Percentiles rank a stretch among this genome's conserved stretches.
Conservation (phyloP, 2,329 filamentous ascomycete species). For the Aspergillus tanneri region DNA sequence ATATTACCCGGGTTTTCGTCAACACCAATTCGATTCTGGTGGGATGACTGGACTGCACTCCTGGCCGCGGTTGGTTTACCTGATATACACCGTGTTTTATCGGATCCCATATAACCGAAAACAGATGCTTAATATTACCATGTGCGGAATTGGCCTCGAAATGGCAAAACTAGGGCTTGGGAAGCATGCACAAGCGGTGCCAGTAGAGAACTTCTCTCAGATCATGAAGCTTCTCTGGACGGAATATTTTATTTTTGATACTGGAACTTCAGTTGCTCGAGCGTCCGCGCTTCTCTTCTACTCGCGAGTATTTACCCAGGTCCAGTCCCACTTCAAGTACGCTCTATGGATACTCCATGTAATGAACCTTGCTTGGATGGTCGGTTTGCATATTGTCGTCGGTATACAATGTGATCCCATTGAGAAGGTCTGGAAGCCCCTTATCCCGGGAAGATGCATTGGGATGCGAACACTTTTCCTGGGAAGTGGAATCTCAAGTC, state of each 20-base stretch:
- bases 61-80: neutral
- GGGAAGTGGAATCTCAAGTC: neutral
- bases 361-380: neutral
- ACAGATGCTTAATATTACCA: neutral
- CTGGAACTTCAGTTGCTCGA: neutral
- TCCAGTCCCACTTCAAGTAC: neutral
- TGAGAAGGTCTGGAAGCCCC: neutral
- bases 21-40: neutral
- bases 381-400: neutral
- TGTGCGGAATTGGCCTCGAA: neutral
- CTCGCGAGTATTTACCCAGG: neutral
- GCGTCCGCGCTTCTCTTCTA: neutral
- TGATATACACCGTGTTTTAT: neutral
- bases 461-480: neutral
- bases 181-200: neutral
- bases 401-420: neutral
- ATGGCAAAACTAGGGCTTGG: neutral
- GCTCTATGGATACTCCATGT: neutral
- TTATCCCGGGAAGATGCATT: neutral
- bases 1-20: neutral
- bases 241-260: neutral
- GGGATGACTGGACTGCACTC: neutral
- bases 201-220: neutral
- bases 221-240: neutral
- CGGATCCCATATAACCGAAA: neutral